Base-by-base conservation (phyloP, 202 grass and related monocot species). In the Eragrostis tef region DNA sequence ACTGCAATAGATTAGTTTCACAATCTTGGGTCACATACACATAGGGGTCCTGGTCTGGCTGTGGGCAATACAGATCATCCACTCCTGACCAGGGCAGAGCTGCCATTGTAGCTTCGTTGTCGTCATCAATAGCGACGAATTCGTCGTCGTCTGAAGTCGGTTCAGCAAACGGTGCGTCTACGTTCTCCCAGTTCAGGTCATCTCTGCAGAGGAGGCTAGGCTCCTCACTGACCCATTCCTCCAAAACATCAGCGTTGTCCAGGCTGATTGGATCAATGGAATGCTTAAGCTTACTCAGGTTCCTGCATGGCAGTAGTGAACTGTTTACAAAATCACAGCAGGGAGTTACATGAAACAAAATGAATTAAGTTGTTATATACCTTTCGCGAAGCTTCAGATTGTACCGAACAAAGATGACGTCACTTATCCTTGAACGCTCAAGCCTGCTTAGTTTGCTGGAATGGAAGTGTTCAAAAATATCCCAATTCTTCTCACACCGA, bases 301-400 rank as follows among this genome's bases (percentile, higher is more conserved):
- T 82, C 82, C 88, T 93, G 75, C 52, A 80, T 41, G 26, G 54
- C 43, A 42, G 52, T n/a, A 43, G 21, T 15, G 11, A 60, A 31
- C 20, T 61, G 61, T 82, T 25, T 66, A 83, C 19, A 36, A 56
- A 60, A 11, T 59, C 10, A 9, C 3, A 0, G 42, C 44, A 31
- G 16, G 10, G 24, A 27, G 22, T 61, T 27, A 27, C 13, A 14
- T 24, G 13, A 24, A 3, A 8, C 14, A 16, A 26, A 79, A 29
- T 7, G 25, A 9, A 15, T 61, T 0, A 6, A 24, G 26, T n/a
- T 15, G 8, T 44, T 65, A 49, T 65, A 49, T 71, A 90, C 90
- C 90, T 87, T 85, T 90, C 87, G 76, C 29, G 83, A 51, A 90
- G 88, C 59, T 86, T 91, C 76, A 90, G 49, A 46, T 96, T 96